A percentile compares a stretch with the other conserved stretches of the same genome.
Conservation (phyloP, 306 rosid genomes). For the Glycine latifolia region DNA sequence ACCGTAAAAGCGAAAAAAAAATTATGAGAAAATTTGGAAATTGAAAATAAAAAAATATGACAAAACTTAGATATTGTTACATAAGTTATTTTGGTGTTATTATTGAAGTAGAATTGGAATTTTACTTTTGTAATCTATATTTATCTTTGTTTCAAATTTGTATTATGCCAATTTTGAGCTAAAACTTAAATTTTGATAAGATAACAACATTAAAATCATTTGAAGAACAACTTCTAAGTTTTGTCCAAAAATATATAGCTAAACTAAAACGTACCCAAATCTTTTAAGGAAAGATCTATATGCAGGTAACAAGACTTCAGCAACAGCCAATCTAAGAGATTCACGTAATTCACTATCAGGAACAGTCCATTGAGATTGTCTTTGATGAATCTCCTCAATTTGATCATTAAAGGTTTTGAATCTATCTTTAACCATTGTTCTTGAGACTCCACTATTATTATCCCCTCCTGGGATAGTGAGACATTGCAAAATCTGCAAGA, state of each 20-base stretch:
- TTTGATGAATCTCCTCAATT: constrained; percentile 88
- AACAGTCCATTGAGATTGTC: constrained; percentile 97
- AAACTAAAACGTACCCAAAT: constrained; percentile 62
- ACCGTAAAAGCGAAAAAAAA: background rate
- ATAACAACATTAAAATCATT: background rate
- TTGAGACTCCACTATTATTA: constrained; percentile 68
- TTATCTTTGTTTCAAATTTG: background rate
- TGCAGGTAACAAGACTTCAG: constrained; percentile 95
- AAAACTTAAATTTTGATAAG: background rate
- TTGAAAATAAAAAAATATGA: background rate
- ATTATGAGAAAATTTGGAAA: background rate
- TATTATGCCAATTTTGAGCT: too few relatives aligned
- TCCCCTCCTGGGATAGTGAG: constrained; percentile 81
- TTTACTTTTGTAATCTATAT: background rate
- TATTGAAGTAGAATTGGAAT: background rate
- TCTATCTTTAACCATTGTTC: constrained; percentile 78
- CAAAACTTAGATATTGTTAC: background rate
- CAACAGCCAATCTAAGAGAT: constrained; percentile 91
- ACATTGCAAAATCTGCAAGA: constrained; percentile 87
- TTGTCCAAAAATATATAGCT: background rate
- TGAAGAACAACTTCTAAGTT: background rate
- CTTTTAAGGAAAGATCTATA: constrained; percentile 92
- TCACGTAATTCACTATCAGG: constrained; percentile 97
- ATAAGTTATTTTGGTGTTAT: background rate
- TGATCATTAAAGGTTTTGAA: constrained; percentile 87